Conservation (phyloP, 441 rosid species). For the Pelargonium australe region DNA sequence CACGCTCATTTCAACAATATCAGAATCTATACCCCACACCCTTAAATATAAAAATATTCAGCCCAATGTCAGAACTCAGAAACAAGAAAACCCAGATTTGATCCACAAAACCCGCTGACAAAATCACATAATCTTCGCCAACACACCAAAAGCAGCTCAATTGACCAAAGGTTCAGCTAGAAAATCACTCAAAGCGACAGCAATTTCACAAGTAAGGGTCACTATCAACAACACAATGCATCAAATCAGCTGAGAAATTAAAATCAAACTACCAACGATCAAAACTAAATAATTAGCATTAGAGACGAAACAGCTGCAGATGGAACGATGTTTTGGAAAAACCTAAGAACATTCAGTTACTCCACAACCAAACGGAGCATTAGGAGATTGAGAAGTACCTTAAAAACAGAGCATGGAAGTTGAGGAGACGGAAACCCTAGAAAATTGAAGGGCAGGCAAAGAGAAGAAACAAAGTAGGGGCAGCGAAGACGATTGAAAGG, state of each 20-base stretch:
- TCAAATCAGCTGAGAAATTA: too few relatives aligned
- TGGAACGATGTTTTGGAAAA: not conserved
- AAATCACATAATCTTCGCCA: not conserved
- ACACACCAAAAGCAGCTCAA: too few relatives aligned
- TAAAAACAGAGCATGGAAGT: not conserved
- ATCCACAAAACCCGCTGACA: not conserved
- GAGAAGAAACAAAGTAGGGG: too few relatives aligned
- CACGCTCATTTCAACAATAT: constrained; percentile 52
- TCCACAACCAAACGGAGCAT: not conserved
- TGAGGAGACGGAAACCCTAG: not conserved
- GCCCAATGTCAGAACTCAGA: not conserved
- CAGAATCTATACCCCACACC: not conserved
- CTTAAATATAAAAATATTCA: not conserved
- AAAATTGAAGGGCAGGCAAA: not conserved
- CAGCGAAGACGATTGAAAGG: too few relatives aligned
- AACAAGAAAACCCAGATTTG: not conserved
- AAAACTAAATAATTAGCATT: too few relatives aligned
- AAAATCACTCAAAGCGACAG: too few relatives aligned
- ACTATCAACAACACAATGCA: not conserved
- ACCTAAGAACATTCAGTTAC: not conserved
- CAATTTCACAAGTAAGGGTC: not conserved
- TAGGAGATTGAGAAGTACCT: not conserved
- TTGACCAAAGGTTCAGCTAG: not conserved
- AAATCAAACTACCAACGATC: not conserved
- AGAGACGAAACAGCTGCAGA: not conserved